These are phyloP conservation scores for Gaeumannomyces sp. DNA, from an alignment of 2,329 filamentous ascomycete species.

Conservation along the genomic window DNA sequence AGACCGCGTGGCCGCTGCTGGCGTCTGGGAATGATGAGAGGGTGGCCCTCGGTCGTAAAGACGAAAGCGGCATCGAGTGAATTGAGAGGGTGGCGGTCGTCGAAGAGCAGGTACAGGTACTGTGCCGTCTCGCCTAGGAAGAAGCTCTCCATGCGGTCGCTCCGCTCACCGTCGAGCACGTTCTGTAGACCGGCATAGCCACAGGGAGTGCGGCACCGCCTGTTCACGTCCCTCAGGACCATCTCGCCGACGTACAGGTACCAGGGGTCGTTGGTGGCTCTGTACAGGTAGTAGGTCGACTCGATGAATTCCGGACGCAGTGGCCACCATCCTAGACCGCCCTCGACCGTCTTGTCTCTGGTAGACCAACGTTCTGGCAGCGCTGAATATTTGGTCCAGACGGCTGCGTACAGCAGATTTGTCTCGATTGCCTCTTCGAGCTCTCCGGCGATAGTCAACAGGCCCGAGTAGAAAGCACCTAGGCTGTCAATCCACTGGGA, in stretches of 20 bases:
- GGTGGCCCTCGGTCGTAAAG: slow-evolving; percentile 94
- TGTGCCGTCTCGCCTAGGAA: slow-evolving; percentile 95
- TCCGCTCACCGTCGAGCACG: slow-evolving; percentile 75
- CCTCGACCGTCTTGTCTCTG: slow-evolving; percentile 74
- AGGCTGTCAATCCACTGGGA: slow-evolving; percentile 96
- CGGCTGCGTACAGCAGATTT: slow-evolving; percentile 81
- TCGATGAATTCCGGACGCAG: slow-evolving; percentile 95
- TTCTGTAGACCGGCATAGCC: slow-evolving; percentile 90
- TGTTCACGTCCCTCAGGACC: slow-evolving; percentile 80
- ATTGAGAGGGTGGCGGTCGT: slow-evolving; percentile 80
- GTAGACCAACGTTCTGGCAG: slow-evolving; percentile 93
- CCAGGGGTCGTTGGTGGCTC: slow-evolving; percentile 90
- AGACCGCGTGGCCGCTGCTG: slow-evolving; percentile 11
- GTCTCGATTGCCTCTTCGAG: slow-evolving; percentile 86
- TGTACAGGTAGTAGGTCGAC: slow-evolving; percentile 93
- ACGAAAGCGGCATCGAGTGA: slow-evolving; percentile 80
- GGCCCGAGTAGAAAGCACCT: slow-evolving; percentile 88
- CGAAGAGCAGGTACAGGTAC: slow-evolving; percentile 89
- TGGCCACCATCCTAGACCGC: slow-evolving; percentile 88
- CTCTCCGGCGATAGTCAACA: slow-evolving; percentile 80
- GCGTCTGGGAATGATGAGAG: slow-evolving; percentile 68
- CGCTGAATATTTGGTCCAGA: slow-evolving; percentile 93
- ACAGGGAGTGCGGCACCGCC: slow-evolving; percentile 82
- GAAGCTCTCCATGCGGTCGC: slow-evolving; percentile 97
- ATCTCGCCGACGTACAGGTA: slow-evolving; percentile 95